A percentile compares a stretch with the other conserved stretches of the same genome.
phyloP scores from a whole-genome alignment of 257 asterid species.

The Solanum lycopersicoides region DNA sequence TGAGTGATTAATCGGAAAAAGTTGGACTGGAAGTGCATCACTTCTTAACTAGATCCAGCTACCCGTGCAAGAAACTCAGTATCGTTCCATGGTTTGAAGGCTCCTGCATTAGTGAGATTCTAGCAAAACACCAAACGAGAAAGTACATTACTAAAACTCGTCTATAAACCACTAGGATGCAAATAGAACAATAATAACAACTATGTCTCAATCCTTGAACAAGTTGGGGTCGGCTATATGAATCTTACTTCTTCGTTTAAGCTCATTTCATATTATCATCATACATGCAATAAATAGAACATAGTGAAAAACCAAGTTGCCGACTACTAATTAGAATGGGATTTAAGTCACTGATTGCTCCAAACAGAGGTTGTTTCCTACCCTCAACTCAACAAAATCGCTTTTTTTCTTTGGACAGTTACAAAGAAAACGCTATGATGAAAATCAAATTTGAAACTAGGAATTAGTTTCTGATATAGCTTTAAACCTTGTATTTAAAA shows the following conservation, averaged over 20 bases:
- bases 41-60: neutral
- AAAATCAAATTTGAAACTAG: neutral
- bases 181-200: neutral
- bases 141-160: neutral
- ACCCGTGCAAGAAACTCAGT: neutral
- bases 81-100: neutral
- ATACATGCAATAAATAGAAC: neutral
- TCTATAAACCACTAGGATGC: neutral
- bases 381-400: rapidly evolving
- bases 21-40: neutral
- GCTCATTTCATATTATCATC: neutral
- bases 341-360: neutral
- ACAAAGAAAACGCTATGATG: neutral
- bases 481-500: neutral
- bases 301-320: neutral
- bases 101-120: neutral
- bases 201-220: neutral
- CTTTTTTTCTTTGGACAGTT: neutral
- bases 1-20: neutral
- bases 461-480: neutral
- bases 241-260: neutral
- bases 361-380: neutral
- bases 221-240: neutral
- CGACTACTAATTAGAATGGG: neutral
- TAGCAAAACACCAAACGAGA: neutral